Evolutionary conservation across 495 filamentous ascomycete species (phyloP).

Genomic region (Hyaloscypha hepaticicola): DNA sequence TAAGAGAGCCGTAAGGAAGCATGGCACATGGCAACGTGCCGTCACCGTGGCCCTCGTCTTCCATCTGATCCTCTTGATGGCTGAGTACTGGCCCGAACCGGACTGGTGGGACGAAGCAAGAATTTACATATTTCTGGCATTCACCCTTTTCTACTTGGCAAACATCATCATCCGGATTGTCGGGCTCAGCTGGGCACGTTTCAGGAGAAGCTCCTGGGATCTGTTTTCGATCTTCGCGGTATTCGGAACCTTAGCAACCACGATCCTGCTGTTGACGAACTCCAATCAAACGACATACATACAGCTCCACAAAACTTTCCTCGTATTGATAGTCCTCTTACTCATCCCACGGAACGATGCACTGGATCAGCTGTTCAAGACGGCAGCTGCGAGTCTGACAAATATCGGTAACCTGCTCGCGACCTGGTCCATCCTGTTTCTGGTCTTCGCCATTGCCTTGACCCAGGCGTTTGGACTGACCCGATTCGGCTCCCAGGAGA

Average conservation of each 20-base stretch:
- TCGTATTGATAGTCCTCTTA: slow-evolving; percentile 86
- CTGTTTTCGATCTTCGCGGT: slow-evolving; percentile 82
- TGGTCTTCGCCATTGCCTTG: slow-evolving; percentile 93
- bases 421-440: slow-evolving; percentile 95
- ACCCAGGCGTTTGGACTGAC: slow-evolving; percentile 97
- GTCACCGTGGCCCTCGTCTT: slow-evolving; percentile 77
- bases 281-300: slow-evolving; percentile 58
- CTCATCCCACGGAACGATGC: slow-evolving; percentile 97
- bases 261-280: slow-evolving; percentile 62
- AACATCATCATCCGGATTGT: slow-evolving; percentile 84
- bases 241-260: slow-evolving; percentile 78
- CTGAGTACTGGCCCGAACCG: slow-evolving; percentile 81
- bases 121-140: slow-evolving; percentile 75
- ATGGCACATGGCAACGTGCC: slow-evolving; percentile 84
- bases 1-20: slow-evolving; percentile 88
- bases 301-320: slow-evolving; percentile 87
- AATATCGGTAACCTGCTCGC: slow-evolving; percentile 90
- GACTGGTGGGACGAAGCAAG: slow-evolving; percentile 63
- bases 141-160: slow-evolving; percentile 80
- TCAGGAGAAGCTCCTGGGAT: slow-evolving; percentile 94
- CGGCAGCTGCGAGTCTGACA: slow-evolving; percentile 89
- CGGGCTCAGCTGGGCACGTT: slow-evolving; percentile 90
- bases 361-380: slow-evolving; percentile 98
- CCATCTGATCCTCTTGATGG: slow-evolving; percentile 77
- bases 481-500: slow-evolving; percentile 72